Conservation (phyloP, 2,329 filamentous ascomycete species). For the Neofusicoccum parvum region DNA sequence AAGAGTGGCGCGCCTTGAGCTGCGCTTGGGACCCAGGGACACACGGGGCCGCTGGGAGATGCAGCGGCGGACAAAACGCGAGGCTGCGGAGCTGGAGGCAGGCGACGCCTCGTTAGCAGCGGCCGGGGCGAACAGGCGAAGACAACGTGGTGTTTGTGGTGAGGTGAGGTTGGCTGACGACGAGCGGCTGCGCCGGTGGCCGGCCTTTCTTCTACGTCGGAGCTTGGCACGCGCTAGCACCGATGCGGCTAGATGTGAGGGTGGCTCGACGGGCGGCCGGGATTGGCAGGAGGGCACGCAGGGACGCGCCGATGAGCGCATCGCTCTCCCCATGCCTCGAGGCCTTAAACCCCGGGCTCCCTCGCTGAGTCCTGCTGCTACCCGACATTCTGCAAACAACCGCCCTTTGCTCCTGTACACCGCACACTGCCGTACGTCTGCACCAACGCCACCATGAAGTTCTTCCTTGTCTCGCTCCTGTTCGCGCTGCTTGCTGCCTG, state of each 20-base stretch:
- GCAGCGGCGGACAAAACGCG: neutral
- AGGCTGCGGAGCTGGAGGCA: neutral
- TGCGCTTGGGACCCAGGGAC: neutral
- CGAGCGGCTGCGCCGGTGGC: neutral
- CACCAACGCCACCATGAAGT: conserved; percentile 60
- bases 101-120: conserved; percentile 3
- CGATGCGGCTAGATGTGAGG: neutral
- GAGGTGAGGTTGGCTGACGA: conserved; percentile 16
- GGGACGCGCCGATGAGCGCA: conserved; percentile 12
- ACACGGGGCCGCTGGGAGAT: neutral
- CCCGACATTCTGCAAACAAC: neutral
- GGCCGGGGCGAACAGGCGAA: neutral
- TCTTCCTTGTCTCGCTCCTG: conserved; percentile 59
- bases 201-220: conserved; percentile 10
- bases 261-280: neutral
- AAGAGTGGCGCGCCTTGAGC: neutral
- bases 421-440: neutral
- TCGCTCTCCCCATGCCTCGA: conserved; percentile 5
- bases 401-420: neutral
- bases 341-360: neutral
- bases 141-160: conserved; percentile 14
- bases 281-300: conserved; percentile 10
- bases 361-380: neutral
- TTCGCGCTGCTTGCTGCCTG: conserved; percentile 61
- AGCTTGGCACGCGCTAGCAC: conserved; percentile 10